These are phyloP conservation scores for Aspergillus sclerotioniger DNA, from an alignment of 495 filamentous ascomycete genomes.

Conservation along the genomic window DNA sequence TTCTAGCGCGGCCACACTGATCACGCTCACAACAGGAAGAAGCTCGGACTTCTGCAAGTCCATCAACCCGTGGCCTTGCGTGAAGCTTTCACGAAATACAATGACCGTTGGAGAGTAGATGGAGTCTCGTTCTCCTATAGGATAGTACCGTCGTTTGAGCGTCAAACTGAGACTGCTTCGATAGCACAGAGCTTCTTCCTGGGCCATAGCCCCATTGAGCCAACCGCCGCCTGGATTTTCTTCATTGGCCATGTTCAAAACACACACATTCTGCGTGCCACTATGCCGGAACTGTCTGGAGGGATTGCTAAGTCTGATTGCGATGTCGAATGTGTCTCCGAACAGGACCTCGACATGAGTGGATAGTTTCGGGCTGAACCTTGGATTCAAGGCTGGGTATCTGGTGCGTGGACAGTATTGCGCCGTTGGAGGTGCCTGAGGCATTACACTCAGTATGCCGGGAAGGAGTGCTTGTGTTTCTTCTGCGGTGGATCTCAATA, in stretches of 20 bases:
- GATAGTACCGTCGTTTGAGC: conserved; percentile 55
- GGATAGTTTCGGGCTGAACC: conserved; percentile 22
- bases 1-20: conserved; percentile 56
- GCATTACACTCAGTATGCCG: conserved; percentile 21
- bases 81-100: conserved; percentile 48
- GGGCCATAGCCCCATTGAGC: conserved; percentile 51
- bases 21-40: conserved; percentile 54
- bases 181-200: conserved; percentile 67
- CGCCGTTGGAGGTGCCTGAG: conserved; percentile 24
- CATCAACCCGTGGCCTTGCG: conserved; percentile 42
- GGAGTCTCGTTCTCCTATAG: conserved; percentile 46
- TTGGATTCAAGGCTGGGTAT: conserved; percentile 16
- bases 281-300: not conserved
- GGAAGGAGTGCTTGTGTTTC: conserved; percentile 18
- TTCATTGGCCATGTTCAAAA: conserved; percentile 63
- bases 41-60: conserved; percentile 24
- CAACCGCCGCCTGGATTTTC: conserved; percentile 55
- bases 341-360: conserved; percentile 40
- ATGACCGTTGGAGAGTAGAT: conserved; percentile 61
- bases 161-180: conserved; percentile 56
- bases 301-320: conserved; percentile 35
- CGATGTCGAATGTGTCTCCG: conserved; percentile 52
- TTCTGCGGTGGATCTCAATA: conserved; percentile 13
- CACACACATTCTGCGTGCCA: conserved; percentile 40
- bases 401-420: conserved; percentile 16